These are phyloP conservation scores for Aquanectria penicillioides DNA, from an alignment of 2,329 filamentous ascomycete genomes.

Conservation along the genomic window DNA sequence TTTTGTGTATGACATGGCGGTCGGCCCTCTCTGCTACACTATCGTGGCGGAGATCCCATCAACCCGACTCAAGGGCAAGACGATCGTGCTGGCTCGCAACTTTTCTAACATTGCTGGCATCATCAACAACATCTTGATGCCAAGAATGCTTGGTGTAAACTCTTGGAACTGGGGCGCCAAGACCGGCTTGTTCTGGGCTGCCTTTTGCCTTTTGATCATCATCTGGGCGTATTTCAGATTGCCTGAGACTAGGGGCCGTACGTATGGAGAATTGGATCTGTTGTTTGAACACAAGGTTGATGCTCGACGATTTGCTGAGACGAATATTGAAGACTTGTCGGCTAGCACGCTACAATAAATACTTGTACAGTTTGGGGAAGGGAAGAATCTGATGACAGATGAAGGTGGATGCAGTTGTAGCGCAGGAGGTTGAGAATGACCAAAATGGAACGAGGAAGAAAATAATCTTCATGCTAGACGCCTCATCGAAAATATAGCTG, in stretches of 20 bases:
- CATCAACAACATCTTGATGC: conserved; percentile 55
- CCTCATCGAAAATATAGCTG: no score
- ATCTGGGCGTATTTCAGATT: conserved; percentile 62
- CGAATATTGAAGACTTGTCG: not conserved
- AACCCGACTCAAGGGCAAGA: conserved; percentile 56
- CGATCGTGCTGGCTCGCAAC: conserved; percentile 56
- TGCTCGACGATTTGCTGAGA: not conserved
- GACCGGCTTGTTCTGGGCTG: conserved; percentile 58
- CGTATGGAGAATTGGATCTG: conserved; percentile 64
- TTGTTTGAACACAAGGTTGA: conserved; percentile 57
- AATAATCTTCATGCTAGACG: no score
- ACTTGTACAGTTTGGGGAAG: no score
- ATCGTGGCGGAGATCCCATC: conserved; percentile 70
- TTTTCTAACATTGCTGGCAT: conserved; percentile 61
- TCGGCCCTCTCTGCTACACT: conserved; percentile 77
- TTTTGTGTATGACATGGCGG: conserved; percentile 51
- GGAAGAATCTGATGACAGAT: no score
- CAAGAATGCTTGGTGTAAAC: conserved; percentile 54
- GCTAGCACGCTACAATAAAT: no score
- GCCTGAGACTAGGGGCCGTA: conserved; percentile 63
- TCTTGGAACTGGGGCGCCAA: conserved; percentile 59
- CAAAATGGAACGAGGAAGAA: no score
- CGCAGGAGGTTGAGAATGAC: no score
- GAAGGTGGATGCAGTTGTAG: no score
- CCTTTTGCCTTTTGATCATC: conserved; percentile 50